Evolutionary conservation across 768 basidiomycete species (phyloP).

Genomic region (Lactarius psammicola): DNA sequence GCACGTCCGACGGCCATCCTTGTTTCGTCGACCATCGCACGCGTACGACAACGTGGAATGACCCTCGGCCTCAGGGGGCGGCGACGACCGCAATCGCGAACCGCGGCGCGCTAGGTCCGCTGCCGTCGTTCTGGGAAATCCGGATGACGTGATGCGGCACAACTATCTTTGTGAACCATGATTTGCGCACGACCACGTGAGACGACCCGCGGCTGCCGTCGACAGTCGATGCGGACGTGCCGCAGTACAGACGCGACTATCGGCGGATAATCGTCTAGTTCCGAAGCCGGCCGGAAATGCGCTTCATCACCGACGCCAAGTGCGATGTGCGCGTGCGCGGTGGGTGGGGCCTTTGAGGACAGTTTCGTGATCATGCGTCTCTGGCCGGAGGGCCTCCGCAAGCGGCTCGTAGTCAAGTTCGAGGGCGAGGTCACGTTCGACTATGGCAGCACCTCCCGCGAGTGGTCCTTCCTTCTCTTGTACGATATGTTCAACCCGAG

Average conservation of each 20-base stretch:
- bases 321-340: slow-evolving; percentile 85
- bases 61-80: slow-evolving; percentile 61
- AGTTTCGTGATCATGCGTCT: slow-evolving; percentile 85
- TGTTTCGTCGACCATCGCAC: slow-evolving; percentile 80
- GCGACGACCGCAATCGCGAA: slow-evolving; percentile 38
- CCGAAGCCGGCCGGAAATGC: slow-evolving; percentile 84
- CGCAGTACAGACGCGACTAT: slow-evolving; percentile 96
- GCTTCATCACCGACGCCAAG: slow-evolving; percentile 64
- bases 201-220: slow-evolving; percentile 88
- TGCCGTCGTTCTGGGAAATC: slow-evolving; percentile 96
- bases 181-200: slow-evolving; percentile 86
- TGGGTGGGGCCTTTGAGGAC: slow-evolving; percentile 79
- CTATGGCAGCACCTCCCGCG: slow-evolving; percentile 77
- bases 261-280: slow-evolving; percentile 90
- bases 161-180: slow-evolving; percentile 96
- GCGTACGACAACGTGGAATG: slow-evolving; percentile 88
- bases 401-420: slow-evolving; percentile 69
- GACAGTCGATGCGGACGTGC: slow-evolving; percentile 80
- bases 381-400: slow-evolving; percentile 67
- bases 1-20: slow-evolving; percentile 78
- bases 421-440: slow-evolving; percentile 80
- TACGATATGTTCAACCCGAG: slow-evolving; percentile 82
- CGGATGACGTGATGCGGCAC: slow-evolving; percentile 75
- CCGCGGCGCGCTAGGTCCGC: slow-evolving; percentile 58
- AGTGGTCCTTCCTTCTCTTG: slow-evolving; percentile 84